Evolutionary conservation across 2,329 filamentous ascomycete species (phyloP).

Genomic region (Bipolaris zeicola): DNA sequence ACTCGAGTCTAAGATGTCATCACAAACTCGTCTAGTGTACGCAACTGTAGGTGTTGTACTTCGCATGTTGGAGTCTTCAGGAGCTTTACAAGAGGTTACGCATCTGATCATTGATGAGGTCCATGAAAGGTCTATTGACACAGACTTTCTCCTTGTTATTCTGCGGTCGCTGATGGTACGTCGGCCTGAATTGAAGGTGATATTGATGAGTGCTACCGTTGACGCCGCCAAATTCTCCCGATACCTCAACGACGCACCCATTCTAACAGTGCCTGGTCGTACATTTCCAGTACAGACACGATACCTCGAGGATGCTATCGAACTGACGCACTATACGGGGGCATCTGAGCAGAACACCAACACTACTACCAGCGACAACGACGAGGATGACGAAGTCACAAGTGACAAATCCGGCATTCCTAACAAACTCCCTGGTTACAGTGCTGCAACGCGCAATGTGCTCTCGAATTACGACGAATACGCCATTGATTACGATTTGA

Average conservation of each 20-base stretch:
- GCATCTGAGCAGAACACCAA: constrained; percentile 55
- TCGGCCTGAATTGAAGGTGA: constrained; percentile 83
- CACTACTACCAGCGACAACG: constrained; percentile 53
- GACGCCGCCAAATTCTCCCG: constrained; percentile 89
- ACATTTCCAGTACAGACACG: constrained; percentile 90
- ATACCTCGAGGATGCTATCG: constrained; percentile 91
- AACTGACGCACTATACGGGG: constrained; percentile 74
- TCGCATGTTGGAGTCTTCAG: constrained; percentile 90
- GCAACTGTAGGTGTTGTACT: constrained; percentile 93
- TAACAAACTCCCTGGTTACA: constrained; percentile 74
- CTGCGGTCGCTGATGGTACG: constrained; percentile 79
- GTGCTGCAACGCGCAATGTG: constrained; percentile 73
- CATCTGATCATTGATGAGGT: constrained; percentile 97
- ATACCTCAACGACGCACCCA: constrained; percentile 83
- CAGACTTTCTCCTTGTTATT: constrained; percentile 92
- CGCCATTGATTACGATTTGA: constrained; percentile 85
- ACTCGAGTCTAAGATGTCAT: constrained; percentile 82
- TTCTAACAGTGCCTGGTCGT: constrained; percentile 87
- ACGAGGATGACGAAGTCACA: constrained; percentile 55
- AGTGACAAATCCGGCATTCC: constrained; percentile 63
- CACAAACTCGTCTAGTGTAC: constrained; percentile 84
- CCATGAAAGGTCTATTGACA: constrained; percentile 89
- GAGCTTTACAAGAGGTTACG: constrained; percentile 85
- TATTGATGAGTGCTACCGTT: constrained; percentile 97
- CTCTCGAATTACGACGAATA: constrained; percentile 86